These are phyloP conservation scores for Arctostaphylos glauca DNA, from an alignment of 148 eudicot species.

Conservation along the genomic window DNA sequence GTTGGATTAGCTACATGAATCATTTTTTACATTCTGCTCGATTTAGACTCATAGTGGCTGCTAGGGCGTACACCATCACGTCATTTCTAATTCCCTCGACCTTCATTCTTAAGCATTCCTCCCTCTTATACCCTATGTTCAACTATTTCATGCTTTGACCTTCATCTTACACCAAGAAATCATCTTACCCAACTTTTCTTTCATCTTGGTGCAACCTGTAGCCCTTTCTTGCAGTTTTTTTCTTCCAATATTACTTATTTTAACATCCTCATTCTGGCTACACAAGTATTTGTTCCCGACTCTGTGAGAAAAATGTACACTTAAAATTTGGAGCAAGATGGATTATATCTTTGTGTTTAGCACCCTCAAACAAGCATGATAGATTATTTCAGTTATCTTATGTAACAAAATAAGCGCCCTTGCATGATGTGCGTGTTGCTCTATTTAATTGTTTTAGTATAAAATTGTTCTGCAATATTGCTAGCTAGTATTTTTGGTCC, in stretches of 20 bases:
- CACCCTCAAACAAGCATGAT: not conserved
- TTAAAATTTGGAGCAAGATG: not conserved
- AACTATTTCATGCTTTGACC: constrained; percentile 5
- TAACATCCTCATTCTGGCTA: not conserved
- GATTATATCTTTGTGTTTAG: not conserved
- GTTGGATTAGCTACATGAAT: not conserved
- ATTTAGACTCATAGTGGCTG: not conserved
- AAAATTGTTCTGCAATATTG: not conserved
- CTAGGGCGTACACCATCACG: not conserved
- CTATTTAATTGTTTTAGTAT: constrained; percentile 7
- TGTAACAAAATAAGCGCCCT: no score
- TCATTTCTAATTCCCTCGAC: not conserved
- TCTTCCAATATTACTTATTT: not conserved
- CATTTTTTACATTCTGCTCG: not conserved
- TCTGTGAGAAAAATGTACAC: not conserved
- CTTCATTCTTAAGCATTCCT: not conserved
- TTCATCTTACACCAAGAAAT: not conserved
- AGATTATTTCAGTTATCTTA: not conserved
- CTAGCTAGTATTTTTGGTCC: not conserved
- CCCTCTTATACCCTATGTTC: not conserved
- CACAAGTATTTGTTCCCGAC: not conserved
- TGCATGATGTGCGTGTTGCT: not conserved
- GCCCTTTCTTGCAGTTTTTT: not conserved
- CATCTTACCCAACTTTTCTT: not conserved
- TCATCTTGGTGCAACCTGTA: not conserved